Conservation (phyloP, 345 rosid species). For the Mangifera indica region DNA sequence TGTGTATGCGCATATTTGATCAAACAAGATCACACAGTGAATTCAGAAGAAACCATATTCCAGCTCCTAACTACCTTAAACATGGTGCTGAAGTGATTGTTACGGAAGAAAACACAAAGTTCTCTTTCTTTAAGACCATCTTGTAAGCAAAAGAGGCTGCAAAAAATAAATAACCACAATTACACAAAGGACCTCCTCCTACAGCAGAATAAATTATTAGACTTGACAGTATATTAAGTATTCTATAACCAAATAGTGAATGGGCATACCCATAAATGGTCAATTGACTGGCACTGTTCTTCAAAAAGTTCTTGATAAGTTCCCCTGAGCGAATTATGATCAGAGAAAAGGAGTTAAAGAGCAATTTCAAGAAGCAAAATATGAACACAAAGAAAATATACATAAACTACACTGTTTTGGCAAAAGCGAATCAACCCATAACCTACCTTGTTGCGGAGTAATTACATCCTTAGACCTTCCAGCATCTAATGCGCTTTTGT, state of each 20-base stretch:
- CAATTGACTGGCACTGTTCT: constrained; percentile 82
- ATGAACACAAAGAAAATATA: background rate
- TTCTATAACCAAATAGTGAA: constrained; percentile 14
- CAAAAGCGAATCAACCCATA: background rate
- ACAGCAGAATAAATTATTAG: constrained; percentile 2
- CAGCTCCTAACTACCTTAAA: constrained; percentile 66
- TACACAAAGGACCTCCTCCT: constrained; percentile 7
- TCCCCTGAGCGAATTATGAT: constrained; percentile 57
- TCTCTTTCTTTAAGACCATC: constrained; percentile 93
- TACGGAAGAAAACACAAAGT: constrained; percentile 94
- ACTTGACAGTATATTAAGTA: constrained; percentile 1
- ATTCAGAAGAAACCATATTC: constrained; percentile 9
- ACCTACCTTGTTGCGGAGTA: constrained; percentile 70
- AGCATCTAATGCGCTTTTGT: constrained; percentile 44
- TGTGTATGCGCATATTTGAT: no score
- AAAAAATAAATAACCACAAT: constrained; percentile 15
- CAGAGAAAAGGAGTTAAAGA: background rate
- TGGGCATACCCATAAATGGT: constrained; percentile 77
- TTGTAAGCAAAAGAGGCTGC: constrained; percentile 86
- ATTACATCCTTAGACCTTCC: constrained; percentile 52
- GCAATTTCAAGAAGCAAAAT: constrained; percentile 13
- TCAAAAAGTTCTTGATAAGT: constrained; percentile 70
- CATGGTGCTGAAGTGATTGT: constrained; percentile 99
- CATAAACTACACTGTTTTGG: constrained; percentile 5
- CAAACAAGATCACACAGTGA: background rate